Evolutionary conservation across 2,329 filamentous ascomycete species (phyloP).

Genomic region (Colletotrichum shisoi): DNA sequence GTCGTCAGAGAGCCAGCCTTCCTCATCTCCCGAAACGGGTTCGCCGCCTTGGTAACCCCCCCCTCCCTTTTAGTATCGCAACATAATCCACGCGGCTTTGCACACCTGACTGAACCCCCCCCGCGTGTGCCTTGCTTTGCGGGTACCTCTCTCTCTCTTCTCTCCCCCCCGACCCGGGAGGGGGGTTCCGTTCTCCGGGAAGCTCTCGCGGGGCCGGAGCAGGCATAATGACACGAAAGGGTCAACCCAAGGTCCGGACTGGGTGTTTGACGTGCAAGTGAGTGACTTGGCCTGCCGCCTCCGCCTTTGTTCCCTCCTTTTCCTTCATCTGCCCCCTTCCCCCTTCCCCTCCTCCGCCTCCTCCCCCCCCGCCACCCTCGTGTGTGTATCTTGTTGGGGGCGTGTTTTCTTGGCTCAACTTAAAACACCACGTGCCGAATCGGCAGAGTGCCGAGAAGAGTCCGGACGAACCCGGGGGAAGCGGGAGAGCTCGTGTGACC

Average conservation of each 20-base stretch:
- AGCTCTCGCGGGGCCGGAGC: background rate
- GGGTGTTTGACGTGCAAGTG: conserved; percentile 66
- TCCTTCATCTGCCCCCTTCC: no score
- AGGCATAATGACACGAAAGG: conserved; percentile 34
- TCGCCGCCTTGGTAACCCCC: background rate
- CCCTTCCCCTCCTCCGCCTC: background rate
- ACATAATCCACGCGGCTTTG: background rate
- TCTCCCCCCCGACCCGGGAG: no score
- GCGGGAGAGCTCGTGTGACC: conserved; percentile 12
- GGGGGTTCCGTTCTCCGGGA: background rate
- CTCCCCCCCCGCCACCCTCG: background rate
- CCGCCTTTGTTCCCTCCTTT: background rate
- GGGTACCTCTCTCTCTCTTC: background rate
- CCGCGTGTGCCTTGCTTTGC: background rate
- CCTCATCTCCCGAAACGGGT: background rate
- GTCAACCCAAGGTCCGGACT: conserved; percentile 53
- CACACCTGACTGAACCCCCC: background rate
- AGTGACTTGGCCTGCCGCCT: conserved; percentile 38
- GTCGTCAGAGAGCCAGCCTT: background rate
- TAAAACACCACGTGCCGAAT: background rate
- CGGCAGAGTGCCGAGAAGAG: conserved; percentile 4
- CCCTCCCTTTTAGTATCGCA: background rate
- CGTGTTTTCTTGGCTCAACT: background rate
- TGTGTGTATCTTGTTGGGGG: background rate
- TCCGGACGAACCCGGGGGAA: background rate